These are phyloP conservation scores for Alternaria metachromatica DNA, from an alignment of 2,329 filamentous ascomycete genomes.

Conservation along the genomic window DNA sequence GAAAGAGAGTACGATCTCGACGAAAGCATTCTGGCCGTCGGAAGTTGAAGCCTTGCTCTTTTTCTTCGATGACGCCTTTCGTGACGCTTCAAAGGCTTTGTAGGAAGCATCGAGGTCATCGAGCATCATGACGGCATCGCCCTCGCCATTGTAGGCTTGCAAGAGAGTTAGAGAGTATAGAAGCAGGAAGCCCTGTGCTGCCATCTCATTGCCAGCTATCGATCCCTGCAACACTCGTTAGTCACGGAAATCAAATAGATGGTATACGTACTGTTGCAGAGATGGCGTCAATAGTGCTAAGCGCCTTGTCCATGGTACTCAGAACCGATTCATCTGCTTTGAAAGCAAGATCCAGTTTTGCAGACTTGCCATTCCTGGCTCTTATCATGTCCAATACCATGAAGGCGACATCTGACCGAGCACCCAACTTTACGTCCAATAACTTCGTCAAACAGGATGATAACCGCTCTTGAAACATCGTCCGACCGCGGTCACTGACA, in stretches of 20 bases:
- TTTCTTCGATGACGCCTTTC: constrained; percentile 65
- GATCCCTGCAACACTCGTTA: constrained; percentile 28
- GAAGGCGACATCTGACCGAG: constrained; percentile 35
- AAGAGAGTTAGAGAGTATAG: constrained; percentile 85
- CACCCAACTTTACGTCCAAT: constrained; percentile 40
- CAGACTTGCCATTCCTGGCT: constrained; percentile 35
- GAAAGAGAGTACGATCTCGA: constrained; percentile 91
- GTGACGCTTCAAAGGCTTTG: constrained; percentile 67
- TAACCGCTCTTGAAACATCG: constrained; percentile 61
- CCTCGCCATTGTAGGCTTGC: constrained; percentile 88
- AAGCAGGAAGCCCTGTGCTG: constrained; percentile 72
- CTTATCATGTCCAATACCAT: constrained; percentile 40
- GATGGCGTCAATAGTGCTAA: constrained; percentile 39
- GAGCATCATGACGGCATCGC: constrained; percentile 82
- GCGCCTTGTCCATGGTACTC: constrained; percentile 45
- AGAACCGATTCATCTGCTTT: constrained; percentile 55
- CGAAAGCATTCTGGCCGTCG: constrained; percentile 56
- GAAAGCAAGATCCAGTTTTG: constrained; percentile 53
- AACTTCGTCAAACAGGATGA: constrained; percentile 62
- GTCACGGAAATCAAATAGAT: neutral
- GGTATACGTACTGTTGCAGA: constrained; percentile 27
- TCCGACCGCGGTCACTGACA: constrained; percentile 56
- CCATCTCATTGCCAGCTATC: constrained; percentile 37
- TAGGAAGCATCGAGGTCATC: constrained; percentile 75
- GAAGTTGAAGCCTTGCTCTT: constrained; percentile 28